These are phyloP conservation scores for Euphorbia tirucalli DNA, from an alignment of 345 rosid species.

Conservation along the genomic window DNA sequence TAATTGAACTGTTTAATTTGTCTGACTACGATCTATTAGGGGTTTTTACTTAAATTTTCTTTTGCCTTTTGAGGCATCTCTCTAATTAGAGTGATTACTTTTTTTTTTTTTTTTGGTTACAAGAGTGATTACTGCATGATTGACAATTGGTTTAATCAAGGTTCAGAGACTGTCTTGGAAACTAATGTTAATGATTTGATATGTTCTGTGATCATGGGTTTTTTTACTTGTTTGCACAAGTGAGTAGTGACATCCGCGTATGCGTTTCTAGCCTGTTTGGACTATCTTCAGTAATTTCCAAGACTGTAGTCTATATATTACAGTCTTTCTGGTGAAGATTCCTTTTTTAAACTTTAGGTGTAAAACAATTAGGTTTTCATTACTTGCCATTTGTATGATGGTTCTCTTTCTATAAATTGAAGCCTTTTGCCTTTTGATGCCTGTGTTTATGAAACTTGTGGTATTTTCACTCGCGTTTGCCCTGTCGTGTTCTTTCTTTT, in stretches of 20 bases:
- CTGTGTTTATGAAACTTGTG: neutral
- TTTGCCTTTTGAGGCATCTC: neutral
- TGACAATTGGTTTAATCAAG: neutral
- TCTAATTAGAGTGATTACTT: neutral
- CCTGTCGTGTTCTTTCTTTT: neutral
- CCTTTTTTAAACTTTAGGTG: neutral
- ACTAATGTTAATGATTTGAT: neutral
- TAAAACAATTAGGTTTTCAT: neutral
- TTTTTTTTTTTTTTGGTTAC: too few species aligned
- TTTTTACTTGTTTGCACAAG: neutral
- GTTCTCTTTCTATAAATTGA: constrained; percentile 13
- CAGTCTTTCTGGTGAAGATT: neutral
- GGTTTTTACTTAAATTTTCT: neutral
- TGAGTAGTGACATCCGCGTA: neutral
- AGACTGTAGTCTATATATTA: neutral
- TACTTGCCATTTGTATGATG: neutral
- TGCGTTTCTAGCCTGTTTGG: neutral
- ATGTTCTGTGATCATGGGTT: neutral
- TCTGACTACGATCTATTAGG: neutral
- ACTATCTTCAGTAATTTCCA: neutral
- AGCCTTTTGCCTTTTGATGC: neutral
- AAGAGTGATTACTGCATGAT: neutral
- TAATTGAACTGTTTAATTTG: neutral
- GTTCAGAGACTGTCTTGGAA: neutral
- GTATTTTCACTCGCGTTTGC: neutral